phyloP scores from a whole-genome alignment of 2,329 filamentous ascomycete species.

The Aureobasidium zeae region DNA sequence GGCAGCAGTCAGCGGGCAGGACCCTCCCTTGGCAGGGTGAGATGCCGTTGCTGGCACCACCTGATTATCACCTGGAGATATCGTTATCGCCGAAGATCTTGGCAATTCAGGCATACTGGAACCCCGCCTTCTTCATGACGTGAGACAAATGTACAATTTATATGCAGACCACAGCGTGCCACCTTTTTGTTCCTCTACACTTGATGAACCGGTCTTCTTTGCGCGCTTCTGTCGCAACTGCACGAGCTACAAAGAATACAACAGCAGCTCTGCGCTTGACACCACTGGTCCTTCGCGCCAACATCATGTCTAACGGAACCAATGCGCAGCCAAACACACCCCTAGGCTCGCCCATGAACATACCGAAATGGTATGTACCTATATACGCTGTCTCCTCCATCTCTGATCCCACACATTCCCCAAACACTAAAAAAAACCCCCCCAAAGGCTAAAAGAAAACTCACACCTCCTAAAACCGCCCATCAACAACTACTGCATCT shows the following conservation, averaged over 20 bases:
- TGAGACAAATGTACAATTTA: no score
- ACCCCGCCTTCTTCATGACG: no score
- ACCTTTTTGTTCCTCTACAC: neutral
- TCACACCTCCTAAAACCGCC: conserved; percentile 86
- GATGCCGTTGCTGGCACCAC: no score
- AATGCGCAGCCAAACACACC: neutral
- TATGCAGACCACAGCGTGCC: no score
- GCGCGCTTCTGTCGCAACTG: no score
- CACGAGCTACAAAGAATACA: no score
- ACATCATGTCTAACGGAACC: neutral
- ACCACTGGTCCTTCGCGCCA: neutral
- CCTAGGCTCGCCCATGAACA: conserved; percentile 31
- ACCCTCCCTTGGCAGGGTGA: no score
- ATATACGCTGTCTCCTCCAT: neutral
- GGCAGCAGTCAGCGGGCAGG: no score
- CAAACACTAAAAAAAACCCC: neutral
- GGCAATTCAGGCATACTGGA: no score
- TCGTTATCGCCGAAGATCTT: no score
- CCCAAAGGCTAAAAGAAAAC: conserved; percentile 73
- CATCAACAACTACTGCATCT: conserved; percentile 96
- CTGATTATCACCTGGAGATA: no score
- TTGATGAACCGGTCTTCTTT: no score
- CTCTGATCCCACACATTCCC: neutral
- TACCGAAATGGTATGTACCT: conserved; percentile 35
- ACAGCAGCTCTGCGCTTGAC: neutral